Base-by-base conservation (phyloP, 2,329 filamentous ascomycete species). In the Xylariaceae sp. region DNA sequence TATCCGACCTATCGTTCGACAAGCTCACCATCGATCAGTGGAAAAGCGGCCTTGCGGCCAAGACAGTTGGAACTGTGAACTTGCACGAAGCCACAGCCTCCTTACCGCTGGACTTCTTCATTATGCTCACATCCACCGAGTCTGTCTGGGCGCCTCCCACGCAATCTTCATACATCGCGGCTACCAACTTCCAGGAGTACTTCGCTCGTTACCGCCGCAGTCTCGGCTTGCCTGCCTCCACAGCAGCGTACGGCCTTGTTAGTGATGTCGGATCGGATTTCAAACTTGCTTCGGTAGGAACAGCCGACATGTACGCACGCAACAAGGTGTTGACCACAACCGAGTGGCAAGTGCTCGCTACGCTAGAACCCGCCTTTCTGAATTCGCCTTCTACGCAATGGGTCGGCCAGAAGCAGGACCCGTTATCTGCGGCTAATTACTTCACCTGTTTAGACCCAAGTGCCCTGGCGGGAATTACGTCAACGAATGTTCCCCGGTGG, bases 101-200 rank as follows among this genome's bases (percentile, higher is more conserved):
- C 5, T 23, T 62, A 42, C 54, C 62, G 1, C 56, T 70, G 7
- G 67, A 70, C 60, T 70, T 70, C 44, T 70, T 71, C 55, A 50
- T 57, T 26, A 65, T 60, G 61, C 54, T 37, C 2, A 60, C 65
- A 1, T 67, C 65, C 16, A 32, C 63, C 1, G 50, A 53, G 7
- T 47, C 59, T 1, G 40, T 62, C 18, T 59, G 49, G 5, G 60
- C 60, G 9, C n/a, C n/a, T n/a, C n/a, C n/a, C n/a, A n/a, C n/a
- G n/a, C n/a, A n/a, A n/a, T n/a, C n/a, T n/a, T n/a, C n/a, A n/a
- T 72, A 71, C 44, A 63, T 64, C 3, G 65, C 65, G 0, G 69
- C 59, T 20, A 69, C 70, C 57, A 65, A 54, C 26, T 73, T 68
- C 62, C 62, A 66, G 29, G 69, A 70, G 7, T 21, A n/a, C 26